These are phyloP conservation scores for Pinus taeda DNA, from an alignment of 75 land plant species.

Conservation along the genomic window DNA sequence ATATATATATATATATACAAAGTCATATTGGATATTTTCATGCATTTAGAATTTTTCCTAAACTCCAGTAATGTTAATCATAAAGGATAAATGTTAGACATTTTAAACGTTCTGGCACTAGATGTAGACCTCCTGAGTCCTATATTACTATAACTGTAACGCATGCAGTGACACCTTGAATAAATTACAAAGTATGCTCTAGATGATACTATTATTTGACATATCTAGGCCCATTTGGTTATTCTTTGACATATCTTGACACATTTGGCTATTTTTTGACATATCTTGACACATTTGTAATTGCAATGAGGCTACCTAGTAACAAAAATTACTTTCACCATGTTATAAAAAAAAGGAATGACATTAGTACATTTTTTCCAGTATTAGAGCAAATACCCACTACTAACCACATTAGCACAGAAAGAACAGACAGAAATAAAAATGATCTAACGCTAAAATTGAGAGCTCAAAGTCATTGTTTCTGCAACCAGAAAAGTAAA, in stretches of 20 bases:
- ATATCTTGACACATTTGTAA: too few relatives aligned
- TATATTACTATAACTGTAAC: background rate
- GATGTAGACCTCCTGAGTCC: background rate
- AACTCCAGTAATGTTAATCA: background rate
- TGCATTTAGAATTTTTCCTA: background rate
- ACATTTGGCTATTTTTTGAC: background rate
- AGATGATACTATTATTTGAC: background rate
- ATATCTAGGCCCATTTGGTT: background rate
- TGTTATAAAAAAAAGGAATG: background rate
- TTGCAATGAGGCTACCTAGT: background rate
- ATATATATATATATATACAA: background rate
- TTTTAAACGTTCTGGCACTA: background rate
- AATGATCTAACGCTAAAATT: background rate
- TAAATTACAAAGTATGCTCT: background rate
- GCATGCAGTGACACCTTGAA: background rate
- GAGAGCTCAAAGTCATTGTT: background rate
- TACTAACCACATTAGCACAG: background rate
- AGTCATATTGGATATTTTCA: slow-evolving; percentile 1
- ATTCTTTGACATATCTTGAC: too few relatives aligned
- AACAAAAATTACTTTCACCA: background rate
- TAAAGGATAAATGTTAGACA: background rate
- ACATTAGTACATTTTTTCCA: background rate
- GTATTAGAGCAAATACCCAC: background rate
- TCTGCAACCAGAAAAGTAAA: background rate
- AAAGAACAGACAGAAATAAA: background rate